These are phyloP conservation scores for Tolypocladium tundrense DNA, from an alignment of 2,329 filamentous ascomycete genomes.

Conservation along the genomic window DNA sequence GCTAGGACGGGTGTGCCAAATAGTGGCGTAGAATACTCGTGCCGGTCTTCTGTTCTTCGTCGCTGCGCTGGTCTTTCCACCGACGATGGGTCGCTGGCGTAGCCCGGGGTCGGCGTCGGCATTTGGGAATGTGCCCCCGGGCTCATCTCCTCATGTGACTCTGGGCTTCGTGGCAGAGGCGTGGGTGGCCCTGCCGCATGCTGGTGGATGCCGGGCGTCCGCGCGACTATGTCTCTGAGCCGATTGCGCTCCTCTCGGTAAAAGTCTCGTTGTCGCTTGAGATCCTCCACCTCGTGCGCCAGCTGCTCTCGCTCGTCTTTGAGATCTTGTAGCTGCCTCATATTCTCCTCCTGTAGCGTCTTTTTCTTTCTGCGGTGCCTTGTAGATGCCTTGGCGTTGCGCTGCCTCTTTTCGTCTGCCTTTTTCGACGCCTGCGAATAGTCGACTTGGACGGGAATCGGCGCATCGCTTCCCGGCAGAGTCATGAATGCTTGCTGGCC, in stretches of 20 bases:
- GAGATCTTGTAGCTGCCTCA: constrained; percentile 56
- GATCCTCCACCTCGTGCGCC: constrained; percentile 38
- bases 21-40: constrained; percentile 28
- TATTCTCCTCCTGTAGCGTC: constrained; percentile 67
- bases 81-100: constrained; percentile 30
- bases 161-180: constrained; percentile 28
- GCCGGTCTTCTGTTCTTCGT: constrained; percentile 36
- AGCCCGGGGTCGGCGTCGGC: constrained; percentile 18
- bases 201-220: constrained; percentile 46
- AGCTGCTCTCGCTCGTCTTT: constrained; percentile 60
- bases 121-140: constrained; percentile 18
- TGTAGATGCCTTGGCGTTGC: constrained; percentile 78
- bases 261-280: constrained; percentile 57
- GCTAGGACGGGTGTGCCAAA: constrained; percentile 31
- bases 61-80: constrained; percentile 36
- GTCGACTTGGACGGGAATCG: constrained; percentile 59
- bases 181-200: constrained; percentile 43
- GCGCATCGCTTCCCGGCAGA: constrained; percentile 24
- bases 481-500: constrained; percentile 28
- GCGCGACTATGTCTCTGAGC: constrained; percentile 54
- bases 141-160: constrained; percentile 27
- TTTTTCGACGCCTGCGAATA: constrained; percentile 72
- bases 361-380: constrained; percentile 74
- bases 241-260: constrained; percentile 65
- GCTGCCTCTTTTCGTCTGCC: constrained; percentile 74